Evolutionary conservation across 306 rosid species (phyloP), one percentile per base, ranked within the genome.

Genomic region (Ammopiptanthus mongolicus): DNA sequence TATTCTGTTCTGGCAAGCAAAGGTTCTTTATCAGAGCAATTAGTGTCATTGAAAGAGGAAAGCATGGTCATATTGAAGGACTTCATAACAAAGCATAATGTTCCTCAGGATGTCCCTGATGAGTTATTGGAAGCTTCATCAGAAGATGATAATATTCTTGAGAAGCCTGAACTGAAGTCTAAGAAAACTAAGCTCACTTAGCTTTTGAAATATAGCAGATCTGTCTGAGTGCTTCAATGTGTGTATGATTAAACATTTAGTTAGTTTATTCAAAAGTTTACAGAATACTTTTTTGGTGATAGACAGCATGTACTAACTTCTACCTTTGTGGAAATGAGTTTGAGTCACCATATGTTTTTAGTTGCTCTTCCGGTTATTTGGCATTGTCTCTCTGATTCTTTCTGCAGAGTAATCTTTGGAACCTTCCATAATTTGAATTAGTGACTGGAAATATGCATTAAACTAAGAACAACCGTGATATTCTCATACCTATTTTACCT

Each of bases 71-170:
- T 91, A 51, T 74, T 91, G 89, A 89, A 91, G 90, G 95, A 90
- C 29, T 94, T 84, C 88, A 91, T 91, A 66, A 94, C 96, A 73
- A 90, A 53, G 84, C 86, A 94, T 74, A 91, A 90, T 84, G 90
- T 80, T 83, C 93, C 96, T 53, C 87, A 86, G 8, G 96, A 94
- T 25, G 89, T 94, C 18, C 95, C 98, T 0, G 93, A 94, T 50
- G 97, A 91, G 72, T 73, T 81, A n/a, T 79, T 77, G 60, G 98
- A 87, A 79, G 73, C 76, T 48, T 86, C 87, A 57, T 91, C 93
- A 1, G 93, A 84, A 22, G 98, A 91, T 1, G 88, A 79, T 3
- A 85, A 87, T 64, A 76, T 62, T 53, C 60, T 68, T 34, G 89
- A 83, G 87, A 84, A 88, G 83, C 75, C 91, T 75, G 79, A 60